These are phyloP conservation scores for Trametes cubensis DNA, from an alignment of 768 basidiomycete genomes.

Conservation along the genomic window DNA sequence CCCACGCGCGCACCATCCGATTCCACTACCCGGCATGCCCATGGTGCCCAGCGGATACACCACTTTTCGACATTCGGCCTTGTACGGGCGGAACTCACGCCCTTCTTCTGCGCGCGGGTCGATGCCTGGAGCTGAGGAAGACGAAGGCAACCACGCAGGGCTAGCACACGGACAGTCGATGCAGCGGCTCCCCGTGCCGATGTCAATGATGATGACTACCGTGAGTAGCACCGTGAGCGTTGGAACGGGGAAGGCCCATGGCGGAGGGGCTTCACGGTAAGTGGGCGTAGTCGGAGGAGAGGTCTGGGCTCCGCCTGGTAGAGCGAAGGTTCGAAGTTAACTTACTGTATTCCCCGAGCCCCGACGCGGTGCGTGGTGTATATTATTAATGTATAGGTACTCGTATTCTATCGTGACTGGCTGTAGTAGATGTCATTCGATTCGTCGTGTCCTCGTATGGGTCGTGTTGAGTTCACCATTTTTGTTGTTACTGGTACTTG, in stretches of 20 bases:
- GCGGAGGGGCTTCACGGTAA: background rate
- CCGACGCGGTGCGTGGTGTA: background rate
- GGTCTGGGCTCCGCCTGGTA: too few species aligned
- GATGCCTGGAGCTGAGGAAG: background rate
- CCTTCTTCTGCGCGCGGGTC: background rate
- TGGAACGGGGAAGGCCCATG: background rate
- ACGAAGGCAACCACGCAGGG: slow-evolving; percentile 16
- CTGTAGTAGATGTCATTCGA: too few species aligned
- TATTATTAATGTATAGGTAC: slow-evolving; percentile 2
- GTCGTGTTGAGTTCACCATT: too few species aligned
- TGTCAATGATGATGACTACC: slow-evolving; percentile 21
- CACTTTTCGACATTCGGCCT: slow-evolving; percentile 21
- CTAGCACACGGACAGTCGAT: slow-evolving; percentile 19
- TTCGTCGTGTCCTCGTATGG: too few species aligned
- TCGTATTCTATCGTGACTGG: too few species aligned
- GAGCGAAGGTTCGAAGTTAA: background rate
- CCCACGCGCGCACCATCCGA: slow-evolving; percentile 6
- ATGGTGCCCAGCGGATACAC: slow-evolving; percentile 23
- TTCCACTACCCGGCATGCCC: slow-evolving; percentile 23
- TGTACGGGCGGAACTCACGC: slow-evolving; percentile 11
- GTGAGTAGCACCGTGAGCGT: slow-evolving; percentile 25
- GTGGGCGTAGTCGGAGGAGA: background rate
- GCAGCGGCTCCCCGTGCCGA: slow-evolving; percentile 20
- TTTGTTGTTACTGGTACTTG: too few species aligned
- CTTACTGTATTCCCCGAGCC: background rate